These are phyloP conservation scores for Talaromyces sp. DNA, from an alignment of 2,329 filamentous ascomycete species.

Conservation along the genomic window DNA sequence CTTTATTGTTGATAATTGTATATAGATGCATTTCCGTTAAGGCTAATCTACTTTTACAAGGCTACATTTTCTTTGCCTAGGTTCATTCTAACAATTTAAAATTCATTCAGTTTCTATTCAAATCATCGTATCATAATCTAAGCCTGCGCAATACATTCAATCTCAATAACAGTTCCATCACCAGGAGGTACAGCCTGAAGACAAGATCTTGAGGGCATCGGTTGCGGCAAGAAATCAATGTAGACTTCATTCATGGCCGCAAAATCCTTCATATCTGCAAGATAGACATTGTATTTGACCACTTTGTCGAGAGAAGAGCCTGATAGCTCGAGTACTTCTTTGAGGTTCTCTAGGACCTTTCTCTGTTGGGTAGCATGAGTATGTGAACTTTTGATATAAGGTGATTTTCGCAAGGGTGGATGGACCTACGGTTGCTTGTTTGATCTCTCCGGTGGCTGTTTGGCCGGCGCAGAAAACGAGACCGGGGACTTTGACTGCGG, in stretches of 20 bases:
- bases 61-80: background rate
- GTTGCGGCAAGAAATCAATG: slow-evolving; percentile 41
- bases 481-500: slow-evolving; percentile 45
- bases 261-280: slow-evolving; percentile 57
- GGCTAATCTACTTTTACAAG: background rate
- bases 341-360: slow-evolving; percentile 50
- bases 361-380: slow-evolving; percentile 20
- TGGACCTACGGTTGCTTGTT: slow-evolving; percentile 43
- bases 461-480: slow-evolving; percentile 49
- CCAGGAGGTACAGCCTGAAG: slow-evolving; percentile 42
- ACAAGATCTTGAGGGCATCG: slow-evolving; percentile 44
- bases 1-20: background rate
- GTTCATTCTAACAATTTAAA: background rate
- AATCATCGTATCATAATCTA: slow-evolving; percentile 15
- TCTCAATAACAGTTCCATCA: slow-evolving; percentile 44
- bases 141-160: slow-evolving; percentile 45
- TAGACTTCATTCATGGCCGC: slow-evolving; percentile 25
- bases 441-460: slow-evolving; percentile 51
- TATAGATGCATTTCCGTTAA: background rate
- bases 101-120: background rate
- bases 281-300: slow-evolving; percentile 63
- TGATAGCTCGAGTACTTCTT: slow-evolving; percentile 38
- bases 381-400: background rate
- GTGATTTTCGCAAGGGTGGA: background rate
- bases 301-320: slow-evolving; percentile 58